phyloP scores from a whole-genome alignment of 2,329 filamentous ascomycete genomes.

The Lasiodiplodia theobromae region DNA sequence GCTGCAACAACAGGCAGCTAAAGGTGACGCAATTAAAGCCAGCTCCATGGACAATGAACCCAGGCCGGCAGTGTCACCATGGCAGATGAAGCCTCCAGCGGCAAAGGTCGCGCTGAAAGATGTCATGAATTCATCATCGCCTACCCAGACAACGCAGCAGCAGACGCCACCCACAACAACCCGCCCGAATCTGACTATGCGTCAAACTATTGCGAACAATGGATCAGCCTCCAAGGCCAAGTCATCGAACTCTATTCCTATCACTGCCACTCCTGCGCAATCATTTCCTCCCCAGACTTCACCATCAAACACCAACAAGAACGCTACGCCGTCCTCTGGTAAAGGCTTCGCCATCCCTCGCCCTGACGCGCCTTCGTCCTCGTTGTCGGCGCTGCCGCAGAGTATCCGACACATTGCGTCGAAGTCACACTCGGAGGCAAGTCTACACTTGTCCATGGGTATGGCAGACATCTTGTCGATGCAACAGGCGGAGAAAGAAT shows the following conservation, averaged over 20 bases:
- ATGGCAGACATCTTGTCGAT: conserved; percentile 82
- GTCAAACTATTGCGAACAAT: conserved; percentile 61
- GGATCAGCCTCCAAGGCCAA: conserved; percentile 38
- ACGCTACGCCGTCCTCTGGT: conserved; percentile 8
- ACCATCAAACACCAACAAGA: conserved; percentile 21
- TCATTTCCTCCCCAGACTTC: conserved; percentile 31
- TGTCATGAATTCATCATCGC: conserved; percentile 45
- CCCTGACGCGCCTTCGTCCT: conserved; percentile 36
- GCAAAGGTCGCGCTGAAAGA: conserved; percentile 58
- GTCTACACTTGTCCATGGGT: conserved; percentile 73
- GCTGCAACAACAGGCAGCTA: conserved; percentile 45
- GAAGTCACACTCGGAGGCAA: conserved; percentile 66
- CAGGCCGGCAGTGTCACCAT: conserved; percentile 58
- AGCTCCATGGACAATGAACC: conserved; percentile 8
- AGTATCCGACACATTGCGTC: conserved; percentile 57
- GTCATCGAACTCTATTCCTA: conserved; percentile 32
- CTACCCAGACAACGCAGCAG: conserved; percentile 38
- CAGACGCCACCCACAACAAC: conserved; percentile 43
- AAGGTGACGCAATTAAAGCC: background rate
- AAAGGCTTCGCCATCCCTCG: conserved; percentile 26
- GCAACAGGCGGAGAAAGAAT: conserved; percentile 83
- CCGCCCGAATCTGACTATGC: conserved; percentile 64
- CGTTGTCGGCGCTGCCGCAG: conserved; percentile 46
- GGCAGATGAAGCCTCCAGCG: conserved; percentile 66
- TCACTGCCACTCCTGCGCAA: conserved; percentile 38